These are phyloP conservation scores for Trichoderma sp. DNA, from an alignment of 2,329 filamentous ascomycete species.

Conservation along the genomic window DNA sequence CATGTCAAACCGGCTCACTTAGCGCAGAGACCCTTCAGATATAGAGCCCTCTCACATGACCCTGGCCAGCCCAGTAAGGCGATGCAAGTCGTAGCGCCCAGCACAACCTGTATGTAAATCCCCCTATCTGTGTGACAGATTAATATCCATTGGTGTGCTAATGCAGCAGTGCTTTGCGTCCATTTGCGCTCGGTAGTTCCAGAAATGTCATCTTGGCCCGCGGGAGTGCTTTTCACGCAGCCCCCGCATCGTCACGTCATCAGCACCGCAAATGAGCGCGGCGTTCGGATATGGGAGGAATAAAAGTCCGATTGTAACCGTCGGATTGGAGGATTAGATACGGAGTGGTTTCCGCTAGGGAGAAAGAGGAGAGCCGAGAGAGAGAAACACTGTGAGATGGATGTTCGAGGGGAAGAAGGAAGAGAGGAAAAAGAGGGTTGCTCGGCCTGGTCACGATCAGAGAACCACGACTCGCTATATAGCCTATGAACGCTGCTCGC, in stretches of 20 bases:
- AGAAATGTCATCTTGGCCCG: not conserved
- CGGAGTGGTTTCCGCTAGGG: not conserved
- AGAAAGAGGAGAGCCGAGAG: not conserved
- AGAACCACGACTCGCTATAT: not conserved
- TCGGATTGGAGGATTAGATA: not conserved
- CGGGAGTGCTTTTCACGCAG: not conserved
- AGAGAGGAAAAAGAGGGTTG: not conserved
- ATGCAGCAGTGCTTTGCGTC: conserved; percentile 12
- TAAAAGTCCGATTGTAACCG: not conserved
- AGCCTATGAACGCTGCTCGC: not conserved
- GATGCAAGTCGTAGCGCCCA: not conserved
- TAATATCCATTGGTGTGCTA: not conserved
- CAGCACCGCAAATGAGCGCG: conserved; percentile 7
- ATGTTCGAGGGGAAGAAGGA: not conserved
- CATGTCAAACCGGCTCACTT: not conserved
- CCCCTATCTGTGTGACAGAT: not conserved
- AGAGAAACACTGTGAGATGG: not conserved
- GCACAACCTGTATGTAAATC: not conserved
- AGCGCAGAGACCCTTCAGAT: not conserved
- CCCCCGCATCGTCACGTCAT: conserved; percentile 17
- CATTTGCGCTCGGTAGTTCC: not conserved
- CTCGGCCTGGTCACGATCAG: not conserved
- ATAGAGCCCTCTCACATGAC: not conserved
- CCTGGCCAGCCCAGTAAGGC: not conserved
- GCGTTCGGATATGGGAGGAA: not conserved